Conservation (phyloP, 2,329 filamentous ascomycete genomes). For the Ceratocystiopsis brevicomis region DNA sequence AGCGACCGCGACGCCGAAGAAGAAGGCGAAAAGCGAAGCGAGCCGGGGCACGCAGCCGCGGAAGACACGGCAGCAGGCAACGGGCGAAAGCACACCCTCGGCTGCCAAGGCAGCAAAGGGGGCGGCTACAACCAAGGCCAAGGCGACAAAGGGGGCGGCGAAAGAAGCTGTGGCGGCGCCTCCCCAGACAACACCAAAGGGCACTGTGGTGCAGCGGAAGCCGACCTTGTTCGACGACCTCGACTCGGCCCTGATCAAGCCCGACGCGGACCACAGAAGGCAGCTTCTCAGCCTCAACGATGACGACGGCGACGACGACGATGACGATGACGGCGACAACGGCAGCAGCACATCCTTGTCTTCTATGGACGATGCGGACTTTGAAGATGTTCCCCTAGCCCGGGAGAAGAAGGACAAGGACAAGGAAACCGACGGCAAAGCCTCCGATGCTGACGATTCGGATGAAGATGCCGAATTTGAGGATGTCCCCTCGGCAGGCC, state of each 20-base stretch:
- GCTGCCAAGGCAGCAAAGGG: neutral
- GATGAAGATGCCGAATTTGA: conserved; percentile 47
- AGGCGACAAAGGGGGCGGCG: no score
- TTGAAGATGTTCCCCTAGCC: conserved; percentile 27
- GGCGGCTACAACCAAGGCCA: no score
- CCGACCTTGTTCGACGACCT: conserved; percentile 42
- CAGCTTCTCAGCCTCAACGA: conserved; percentile 1
- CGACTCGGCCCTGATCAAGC: conserved; percentile 26
- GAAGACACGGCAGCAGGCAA: neutral
- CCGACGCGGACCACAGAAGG: conserved; percentile 20
- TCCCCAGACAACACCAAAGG: no score
- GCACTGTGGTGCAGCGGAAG: conserved; percentile 23
- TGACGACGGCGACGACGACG: conserved; percentile 2
- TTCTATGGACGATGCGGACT: conserved; percentile 38
- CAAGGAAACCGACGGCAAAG: conserved; percentile 17
- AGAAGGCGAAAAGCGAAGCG: conserved; percentile 12
- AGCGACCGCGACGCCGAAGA: conserved; percentile 21
- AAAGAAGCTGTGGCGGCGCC: no score
- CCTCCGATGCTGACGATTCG: conserved; percentile 26
- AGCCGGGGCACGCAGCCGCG: neutral
- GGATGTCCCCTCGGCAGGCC: conserved; percentile 26
- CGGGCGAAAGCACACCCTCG: neutral
- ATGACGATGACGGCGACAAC: conserved; percentile 25
- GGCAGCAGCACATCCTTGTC: conserved; percentile 30
- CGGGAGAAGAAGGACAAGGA: conserved; percentile 15